Conservation (phyloP, 495 filamentous ascomycete species). For the Lindgomyces ingoldianus region DNA sequence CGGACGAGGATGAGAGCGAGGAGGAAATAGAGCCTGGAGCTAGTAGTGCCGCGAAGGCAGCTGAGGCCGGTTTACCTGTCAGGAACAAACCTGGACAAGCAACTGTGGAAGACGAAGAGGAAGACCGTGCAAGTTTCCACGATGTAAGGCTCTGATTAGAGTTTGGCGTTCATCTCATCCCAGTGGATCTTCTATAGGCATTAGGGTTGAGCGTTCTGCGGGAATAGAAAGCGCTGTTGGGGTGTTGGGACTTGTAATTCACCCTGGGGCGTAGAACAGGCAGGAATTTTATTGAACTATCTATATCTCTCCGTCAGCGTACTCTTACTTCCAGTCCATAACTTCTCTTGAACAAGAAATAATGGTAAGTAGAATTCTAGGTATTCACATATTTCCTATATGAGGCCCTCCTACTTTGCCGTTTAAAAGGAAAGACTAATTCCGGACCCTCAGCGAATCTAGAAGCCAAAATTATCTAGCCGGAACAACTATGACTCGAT, state of each 20-base stretch:
- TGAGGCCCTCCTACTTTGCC: too few species aligned
- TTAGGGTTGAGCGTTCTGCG: neutral
- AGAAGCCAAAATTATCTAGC: too few species aligned
- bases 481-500: too few species aligned
- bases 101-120: constrained; percentile 32
- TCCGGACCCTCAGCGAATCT: too few species aligned
- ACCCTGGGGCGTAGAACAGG: neutral
- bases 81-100: constrained; percentile 33
- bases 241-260: neutral
- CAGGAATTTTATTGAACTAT: neutral
- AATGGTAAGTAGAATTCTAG: too few species aligned
- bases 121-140: constrained; percentile 34
- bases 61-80: constrained; percentile 29
- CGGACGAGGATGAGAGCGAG: constrained; percentile 42
- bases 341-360: too few species aligned
- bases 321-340: neutral
- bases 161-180: neutral
- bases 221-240: neutral
- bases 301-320: neutral
- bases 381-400: too few species aligned
- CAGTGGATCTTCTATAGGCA: neutral
- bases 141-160: constrained; percentile 25
- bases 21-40: constrained; percentile 41
- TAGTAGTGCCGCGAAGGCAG: constrained; percentile 21
- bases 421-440: too few species aligned